phyloP scores from a whole-genome alignment of 1,139 yeast species.

The Candida frijolesensis region DNA sequence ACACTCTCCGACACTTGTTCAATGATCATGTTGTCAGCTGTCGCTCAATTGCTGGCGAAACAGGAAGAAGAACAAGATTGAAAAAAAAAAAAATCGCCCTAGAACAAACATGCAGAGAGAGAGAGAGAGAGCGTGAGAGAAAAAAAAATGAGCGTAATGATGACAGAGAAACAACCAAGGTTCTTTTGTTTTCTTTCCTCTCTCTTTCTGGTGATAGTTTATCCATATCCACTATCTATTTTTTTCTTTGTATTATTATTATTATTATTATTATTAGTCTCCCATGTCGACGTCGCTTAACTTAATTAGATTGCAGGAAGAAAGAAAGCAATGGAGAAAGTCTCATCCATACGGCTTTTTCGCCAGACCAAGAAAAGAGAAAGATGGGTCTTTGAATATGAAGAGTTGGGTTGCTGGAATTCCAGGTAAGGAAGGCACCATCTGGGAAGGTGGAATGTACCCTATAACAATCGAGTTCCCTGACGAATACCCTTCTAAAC shows the following conservation, averaged over 20 bases:
- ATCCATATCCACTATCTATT: neutral
- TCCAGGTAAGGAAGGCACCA: slow-evolving; percentile 86
- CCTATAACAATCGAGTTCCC: slow-evolving; percentile 86
- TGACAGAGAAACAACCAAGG: neutral
- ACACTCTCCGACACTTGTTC: slow-evolving; percentile 8
- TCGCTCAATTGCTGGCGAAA: neutral
- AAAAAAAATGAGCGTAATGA: neutral
- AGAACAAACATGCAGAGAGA: neutral
- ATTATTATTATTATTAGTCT: neutral
- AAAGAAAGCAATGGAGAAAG: slow-evolving; percentile 95
- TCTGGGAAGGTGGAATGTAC: slow-evolving; percentile 87
- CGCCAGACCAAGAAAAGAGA: slow-evolving; percentile 80
- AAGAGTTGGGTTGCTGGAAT: slow-evolving; percentile 93
- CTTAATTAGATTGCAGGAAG: slow-evolving; percentile 81
- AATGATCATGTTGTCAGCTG: slow-evolving; percentile 8
- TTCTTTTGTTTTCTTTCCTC: too few species aligned
- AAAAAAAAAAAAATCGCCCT: neutral
- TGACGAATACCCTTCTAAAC: slow-evolving; percentile 93
- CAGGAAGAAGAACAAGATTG: neutral
- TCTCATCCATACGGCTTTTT: slow-evolving; percentile 98
- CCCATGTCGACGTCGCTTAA: slow-evolving; percentile 51
- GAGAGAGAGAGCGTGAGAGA: neutral
- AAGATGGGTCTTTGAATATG: slow-evolving; percentile 82
- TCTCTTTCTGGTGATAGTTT: too few species aligned
- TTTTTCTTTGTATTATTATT: too few species aligned